Conservation (phyloP, 2,329 filamentous ascomycete species). For the Didymosphaeria variabile region DNA sequence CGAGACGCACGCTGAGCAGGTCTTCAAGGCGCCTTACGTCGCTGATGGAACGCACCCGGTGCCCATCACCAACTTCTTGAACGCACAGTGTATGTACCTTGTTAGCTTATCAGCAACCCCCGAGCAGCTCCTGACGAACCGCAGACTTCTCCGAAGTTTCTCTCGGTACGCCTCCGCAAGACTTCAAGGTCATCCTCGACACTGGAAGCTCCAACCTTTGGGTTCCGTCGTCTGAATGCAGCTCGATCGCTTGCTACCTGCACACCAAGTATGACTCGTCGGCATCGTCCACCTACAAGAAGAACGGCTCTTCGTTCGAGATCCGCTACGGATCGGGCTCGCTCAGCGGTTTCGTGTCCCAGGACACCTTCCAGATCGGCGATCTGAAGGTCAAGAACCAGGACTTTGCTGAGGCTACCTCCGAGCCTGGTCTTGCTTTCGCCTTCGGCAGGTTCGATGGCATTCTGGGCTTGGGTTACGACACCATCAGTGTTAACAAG, state of each 20-base stretch:
- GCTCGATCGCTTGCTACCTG: constrained; percentile 96
- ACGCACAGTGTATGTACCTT: constrained; percentile 86
- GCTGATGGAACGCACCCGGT: constrained; percentile 77
- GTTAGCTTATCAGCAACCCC: not conserved
- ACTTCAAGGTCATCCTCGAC: constrained; percentile 98
- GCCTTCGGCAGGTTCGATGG: constrained; percentile 98
- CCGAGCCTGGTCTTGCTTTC: constrained; percentile 94
- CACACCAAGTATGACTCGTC: constrained; percentile 96
- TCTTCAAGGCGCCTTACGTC: constrained; percentile 79
- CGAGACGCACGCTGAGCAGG: constrained; percentile 72
- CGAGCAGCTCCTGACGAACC: constrained; percentile 28
- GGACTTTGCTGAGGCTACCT: constrained; percentile 95
- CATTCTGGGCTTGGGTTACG: constrained; percentile 92
- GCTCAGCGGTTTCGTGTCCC: constrained; percentile 91
- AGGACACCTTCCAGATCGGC: constrained; percentile 86
- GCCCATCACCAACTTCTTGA: constrained; percentile 96
- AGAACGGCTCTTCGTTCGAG: constrained; percentile 91
- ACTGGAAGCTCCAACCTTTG: constrained; percentile 99
- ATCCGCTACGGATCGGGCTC: constrained; percentile 96
- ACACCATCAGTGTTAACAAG: constrained; percentile 95
- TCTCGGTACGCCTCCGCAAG: constrained; percentile 89
- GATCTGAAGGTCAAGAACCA: constrained; percentile 88
- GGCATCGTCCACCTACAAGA: constrained; percentile 87
- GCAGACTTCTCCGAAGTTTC: constrained; percentile 95
- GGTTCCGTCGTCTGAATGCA: constrained; percentile 91